These are phyloP conservation scores for Juncus effusus DNA, from an alignment of 176 grass and related monocot genomes.

Conservation along the genomic window DNA sequence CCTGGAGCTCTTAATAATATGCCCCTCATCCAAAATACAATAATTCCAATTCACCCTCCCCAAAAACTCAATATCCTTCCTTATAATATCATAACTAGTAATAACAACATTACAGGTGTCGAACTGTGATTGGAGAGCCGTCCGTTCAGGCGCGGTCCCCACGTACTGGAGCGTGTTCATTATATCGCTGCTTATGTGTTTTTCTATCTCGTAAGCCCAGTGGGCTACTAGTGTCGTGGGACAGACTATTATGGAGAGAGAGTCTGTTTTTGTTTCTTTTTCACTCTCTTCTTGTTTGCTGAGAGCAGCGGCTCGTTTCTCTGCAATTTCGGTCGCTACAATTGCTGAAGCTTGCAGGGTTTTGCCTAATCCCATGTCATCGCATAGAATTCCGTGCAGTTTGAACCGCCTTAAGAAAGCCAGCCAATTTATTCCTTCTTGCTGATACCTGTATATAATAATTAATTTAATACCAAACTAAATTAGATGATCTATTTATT, in stretches of 20 bases:
- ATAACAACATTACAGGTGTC: slow-evolving; percentile 81
- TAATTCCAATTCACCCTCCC: slow-evolving; percentile 75
- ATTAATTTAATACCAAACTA: not conserved
- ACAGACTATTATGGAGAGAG: slow-evolving; percentile 90
- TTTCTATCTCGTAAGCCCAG: slow-evolving; percentile 98
- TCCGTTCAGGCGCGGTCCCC: slow-evolving; percentile 80
- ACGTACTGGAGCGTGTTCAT: slow-evolving; percentile 83
- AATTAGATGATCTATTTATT: slow-evolving; percentile 3
- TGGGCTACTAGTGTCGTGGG: slow-evolving; percentile 95
- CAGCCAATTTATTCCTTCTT: slow-evolving; percentile 99
- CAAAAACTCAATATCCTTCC: slow-evolving; percentile 92
- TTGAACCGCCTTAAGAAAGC: slow-evolving; percentile 92
- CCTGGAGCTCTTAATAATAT: slow-evolving; percentile 97
- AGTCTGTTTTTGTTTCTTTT: slow-evolving; percentile 32
- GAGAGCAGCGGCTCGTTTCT: slow-evolving; percentile 37
- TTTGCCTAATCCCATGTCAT: slow-evolving; percentile 99
- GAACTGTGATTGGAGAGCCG: slow-evolving; percentile 61
- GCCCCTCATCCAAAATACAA: slow-evolving; percentile 97
- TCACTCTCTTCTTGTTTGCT: slow-evolving; percentile 27
- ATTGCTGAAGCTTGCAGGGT: slow-evolving; percentile 98
- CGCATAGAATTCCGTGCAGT: slow-evolving; percentile 97
- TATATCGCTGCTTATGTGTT: slow-evolving; percentile 82
- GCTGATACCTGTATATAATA: slow-evolving; percentile 72
- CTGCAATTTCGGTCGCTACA: slow-evolving; percentile 80
- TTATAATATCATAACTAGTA: slow-evolving; percentile 98